phyloP scores from a whole-genome alignment of 164 flowering plant genomes.

The Magnolia sinica region DNA sequence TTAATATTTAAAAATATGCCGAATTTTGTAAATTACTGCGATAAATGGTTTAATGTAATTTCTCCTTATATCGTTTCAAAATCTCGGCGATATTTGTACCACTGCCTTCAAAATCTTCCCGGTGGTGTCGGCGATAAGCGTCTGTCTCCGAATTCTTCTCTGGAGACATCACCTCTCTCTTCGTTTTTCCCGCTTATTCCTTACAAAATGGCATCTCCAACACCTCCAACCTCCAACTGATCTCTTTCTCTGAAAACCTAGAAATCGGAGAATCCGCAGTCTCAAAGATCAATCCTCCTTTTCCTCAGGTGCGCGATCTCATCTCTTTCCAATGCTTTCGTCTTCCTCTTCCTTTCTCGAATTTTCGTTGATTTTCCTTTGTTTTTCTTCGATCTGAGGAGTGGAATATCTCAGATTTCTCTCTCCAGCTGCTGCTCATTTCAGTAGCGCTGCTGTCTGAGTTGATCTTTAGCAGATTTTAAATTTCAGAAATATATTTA shows the following conservation, averaged over 20 bases:
- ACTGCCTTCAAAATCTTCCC: too few species aligned
- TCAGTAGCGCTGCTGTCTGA: not conserved
- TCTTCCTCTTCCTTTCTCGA: not conserved
- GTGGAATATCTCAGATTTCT: not conserved
- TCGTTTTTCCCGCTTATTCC: not conserved
- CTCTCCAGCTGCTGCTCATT: not conserved
- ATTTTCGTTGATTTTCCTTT: too few species aligned
- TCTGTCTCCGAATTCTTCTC: not conserved
- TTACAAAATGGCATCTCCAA: not conserved
- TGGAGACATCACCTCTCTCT: not conserved
- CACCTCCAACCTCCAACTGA: not conserved
- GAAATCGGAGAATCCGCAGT: too few species aligned
- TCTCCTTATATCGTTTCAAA: too few species aligned
- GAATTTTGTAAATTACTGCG: too few species aligned
- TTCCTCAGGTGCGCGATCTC: not conserved
- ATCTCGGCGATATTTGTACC: too few species aligned
- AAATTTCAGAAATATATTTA: too few species aligned
- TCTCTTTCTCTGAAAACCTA: not conserved
- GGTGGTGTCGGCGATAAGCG: too few species aligned
- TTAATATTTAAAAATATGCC: too few species aligned
- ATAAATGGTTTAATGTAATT: too few species aligned
- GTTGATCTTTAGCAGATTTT: not conserved
- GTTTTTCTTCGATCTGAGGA: not conserved
- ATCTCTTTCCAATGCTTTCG: not conserved
- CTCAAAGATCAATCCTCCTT: not conserved